Percentiles rank a stretch among this genome's conserved stretches.
phyloP scores from a whole-genome alignment of 305 asterid species.

The Plantago coronopus region DNA sequence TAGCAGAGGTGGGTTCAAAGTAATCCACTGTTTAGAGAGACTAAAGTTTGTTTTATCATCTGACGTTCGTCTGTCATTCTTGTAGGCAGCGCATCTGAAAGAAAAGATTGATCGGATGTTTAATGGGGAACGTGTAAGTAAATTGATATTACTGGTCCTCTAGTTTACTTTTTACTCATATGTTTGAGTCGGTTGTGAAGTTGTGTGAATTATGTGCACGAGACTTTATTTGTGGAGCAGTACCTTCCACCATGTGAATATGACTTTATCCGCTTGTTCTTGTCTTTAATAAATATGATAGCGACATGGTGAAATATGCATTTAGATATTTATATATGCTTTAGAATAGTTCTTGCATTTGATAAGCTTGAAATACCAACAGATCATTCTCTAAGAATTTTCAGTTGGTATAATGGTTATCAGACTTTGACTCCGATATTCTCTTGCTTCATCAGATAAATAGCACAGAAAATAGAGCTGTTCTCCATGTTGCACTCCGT shows the following conservation, averaged over 20 bases:
- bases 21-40: conserved; percentile 14
- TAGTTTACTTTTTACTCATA: conserved; percentile 8
- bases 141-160: conserved; percentile 14
- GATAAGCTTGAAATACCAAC: not conserved
- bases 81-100: conserved; percentile 79
- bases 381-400: conserved; percentile 6
- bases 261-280: conserved; percentile 10
- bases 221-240: conserved; percentile 11
- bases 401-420: conserved; percentile 4
- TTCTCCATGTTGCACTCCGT: conserved; percentile 95
- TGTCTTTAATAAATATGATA: not conserved
- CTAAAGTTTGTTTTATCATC: conserved; percentile 12
- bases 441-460: conserved; percentile 57
- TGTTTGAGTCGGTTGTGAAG: conserved; percentile 7
- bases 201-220: not conserved
- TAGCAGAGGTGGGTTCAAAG: conserved; percentile 70
- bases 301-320: not conserved
- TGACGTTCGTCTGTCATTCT: conserved; percentile 20
- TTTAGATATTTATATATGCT: not conserved
- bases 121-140: conserved; percentile 83
- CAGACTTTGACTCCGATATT: conserved; percentile 6
- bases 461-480: conserved; percentile 88
- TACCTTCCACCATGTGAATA: conserved; percentile 9
- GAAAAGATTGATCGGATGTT: conserved; percentile 82
- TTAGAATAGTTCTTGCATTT: not conserved